Conservation (phyloP, 805 yeast genomes). For the Candida parachauliodes region DNA sequence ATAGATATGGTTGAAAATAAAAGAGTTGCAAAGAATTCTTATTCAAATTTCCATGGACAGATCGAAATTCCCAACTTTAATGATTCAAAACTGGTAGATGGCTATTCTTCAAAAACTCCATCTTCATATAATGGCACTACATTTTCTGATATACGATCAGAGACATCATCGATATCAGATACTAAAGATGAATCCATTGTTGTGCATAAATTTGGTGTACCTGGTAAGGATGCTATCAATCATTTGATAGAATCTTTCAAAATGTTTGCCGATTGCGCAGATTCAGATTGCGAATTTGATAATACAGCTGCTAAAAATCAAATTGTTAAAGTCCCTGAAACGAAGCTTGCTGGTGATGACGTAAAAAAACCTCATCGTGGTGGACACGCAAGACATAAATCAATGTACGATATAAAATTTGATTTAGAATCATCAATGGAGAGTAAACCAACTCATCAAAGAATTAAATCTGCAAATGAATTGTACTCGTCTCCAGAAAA, state of each 20-base stretch:
- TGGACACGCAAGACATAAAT: constrained; percentile 37
- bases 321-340: constrained; percentile 10
- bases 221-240: constrained; percentile 28
- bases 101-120: constrained; percentile 12
- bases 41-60: constrained; percentile 23
- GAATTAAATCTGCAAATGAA: constrained; percentile 14
- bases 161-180: constrained; percentile 16
- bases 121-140: constrained; percentile 20
- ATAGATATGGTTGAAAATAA: constrained; percentile 13
- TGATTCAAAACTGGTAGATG: constrained; percentile 15
- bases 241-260: constrained; percentile 25
- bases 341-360: no score
- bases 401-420: constrained; percentile 33
- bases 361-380: constrained; percentile 15
- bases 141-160: constrained; percentile 24
- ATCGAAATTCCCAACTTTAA: constrained; percentile 41
- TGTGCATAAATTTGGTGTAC: constrained; percentile 20
- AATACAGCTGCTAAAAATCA: constrained; percentile 14
- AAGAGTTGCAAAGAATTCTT: constrained; percentile 16
- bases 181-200: constrained; percentile 12
- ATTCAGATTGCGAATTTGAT: constrained; percentile 22
- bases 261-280: constrained; percentile 18
- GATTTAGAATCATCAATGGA: constrained; percentile 7
- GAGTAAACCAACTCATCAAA: constrained; percentile 5
- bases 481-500: background rate